Evolutionary conservation across 768 basidiomycete genomes (phyloP).

Genomic region (Tulasnella sp.): DNA sequence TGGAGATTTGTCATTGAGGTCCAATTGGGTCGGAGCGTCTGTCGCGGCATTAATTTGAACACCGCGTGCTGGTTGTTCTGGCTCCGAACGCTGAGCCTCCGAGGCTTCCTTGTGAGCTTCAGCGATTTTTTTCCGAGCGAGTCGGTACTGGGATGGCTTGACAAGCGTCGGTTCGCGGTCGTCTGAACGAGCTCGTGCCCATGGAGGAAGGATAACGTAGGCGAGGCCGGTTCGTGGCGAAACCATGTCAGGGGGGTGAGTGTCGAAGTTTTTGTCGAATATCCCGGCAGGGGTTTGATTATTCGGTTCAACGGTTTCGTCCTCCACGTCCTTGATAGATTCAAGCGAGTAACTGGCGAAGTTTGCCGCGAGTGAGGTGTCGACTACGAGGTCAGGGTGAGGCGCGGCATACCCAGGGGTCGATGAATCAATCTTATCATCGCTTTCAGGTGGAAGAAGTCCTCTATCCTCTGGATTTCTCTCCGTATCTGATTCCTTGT

Average conservation of each 20-base stretch:
- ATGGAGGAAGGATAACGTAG: slow-evolving; percentile 2
- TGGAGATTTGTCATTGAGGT: not conserved
- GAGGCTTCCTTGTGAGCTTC: not conserved
- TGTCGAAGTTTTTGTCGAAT: slow-evolving; percentile 7
- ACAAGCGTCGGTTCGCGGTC: not conserved
- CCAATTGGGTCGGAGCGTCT: not conserved
- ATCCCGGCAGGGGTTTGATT: not conserved
- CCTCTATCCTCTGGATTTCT: not conserved
- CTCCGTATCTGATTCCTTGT: not conserved
- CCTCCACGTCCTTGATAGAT: slow-evolving; percentile 1
- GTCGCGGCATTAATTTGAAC: not conserved
- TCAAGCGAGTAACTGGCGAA: not conserved
- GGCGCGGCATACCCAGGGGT: not conserved
- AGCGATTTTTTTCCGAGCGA: not conserved
- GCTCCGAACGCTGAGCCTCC: not conserved
- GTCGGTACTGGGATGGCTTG: not conserved
- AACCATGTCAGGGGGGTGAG: slow-evolving; percentile 12
- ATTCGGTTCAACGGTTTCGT: not conserved
- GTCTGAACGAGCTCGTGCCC: not conserved
- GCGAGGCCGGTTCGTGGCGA: slow-evolving; percentile 8
- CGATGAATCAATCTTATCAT: not conserved
- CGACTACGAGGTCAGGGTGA: not conserved
- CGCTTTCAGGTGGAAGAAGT: not conserved
- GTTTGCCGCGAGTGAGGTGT: not conserved
- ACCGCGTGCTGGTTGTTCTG: not conserved